A percentile compares a stretch with the other conserved stretches of the same genome.
Evolutionary conservation across 345 rosid species (phyloP).

Genomic region (Aquilaria malaccensis): DNA sequence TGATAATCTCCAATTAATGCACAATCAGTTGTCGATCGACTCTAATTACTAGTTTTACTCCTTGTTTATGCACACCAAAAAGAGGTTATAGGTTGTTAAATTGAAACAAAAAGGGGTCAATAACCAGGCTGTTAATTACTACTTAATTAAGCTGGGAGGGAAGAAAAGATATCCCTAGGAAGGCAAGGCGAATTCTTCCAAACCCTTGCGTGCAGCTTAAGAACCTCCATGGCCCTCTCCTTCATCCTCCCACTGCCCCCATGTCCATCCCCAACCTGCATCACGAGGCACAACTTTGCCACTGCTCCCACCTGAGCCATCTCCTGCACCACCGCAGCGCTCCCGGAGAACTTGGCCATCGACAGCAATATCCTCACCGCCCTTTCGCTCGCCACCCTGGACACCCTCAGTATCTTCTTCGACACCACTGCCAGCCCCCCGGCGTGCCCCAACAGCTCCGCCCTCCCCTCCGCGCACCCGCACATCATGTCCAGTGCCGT

Average conservation of each 20-base stretch:
- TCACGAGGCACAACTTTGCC: conserved; percentile 55
- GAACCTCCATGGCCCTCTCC: conserved; percentile 55
- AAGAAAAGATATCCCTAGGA: conserved; percentile 26
- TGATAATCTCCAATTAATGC: too few relatives aligned
- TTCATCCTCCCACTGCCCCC: conserved; percentile 21
- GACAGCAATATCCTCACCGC: conserved; percentile 57
- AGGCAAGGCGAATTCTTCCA: conserved; percentile 70
- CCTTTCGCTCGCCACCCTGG: conserved; percentile 50
- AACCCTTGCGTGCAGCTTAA: conserved; percentile 51
- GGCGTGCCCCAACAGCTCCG: conserved; percentile 51
- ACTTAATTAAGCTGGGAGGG: conserved; percentile 28
- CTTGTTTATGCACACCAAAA: too few relatives aligned
- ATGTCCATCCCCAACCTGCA: conserved; percentile 41
- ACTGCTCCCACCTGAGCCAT: conserved; percentile 74
- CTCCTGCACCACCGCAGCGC: conserved; percentile 41
- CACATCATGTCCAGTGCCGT: conserved; percentile 49
- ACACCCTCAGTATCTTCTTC: conserved; percentile 71
- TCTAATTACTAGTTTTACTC: too few relatives aligned
- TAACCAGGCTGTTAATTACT: neutral
- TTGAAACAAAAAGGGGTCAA: too few relatives aligned
- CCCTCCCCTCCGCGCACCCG: conserved; percentile 73
- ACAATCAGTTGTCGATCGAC: too few relatives aligned
- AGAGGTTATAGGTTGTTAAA: too few relatives aligned
- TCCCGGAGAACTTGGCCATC: conserved; percentile 52
- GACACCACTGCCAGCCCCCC: conserved; percentile 69